Evolutionary conservation across 345 rosid genomes (phyloP), one percentile per base, ranked within the genome.

Genomic region (Rhizophora apiculata): DNA sequence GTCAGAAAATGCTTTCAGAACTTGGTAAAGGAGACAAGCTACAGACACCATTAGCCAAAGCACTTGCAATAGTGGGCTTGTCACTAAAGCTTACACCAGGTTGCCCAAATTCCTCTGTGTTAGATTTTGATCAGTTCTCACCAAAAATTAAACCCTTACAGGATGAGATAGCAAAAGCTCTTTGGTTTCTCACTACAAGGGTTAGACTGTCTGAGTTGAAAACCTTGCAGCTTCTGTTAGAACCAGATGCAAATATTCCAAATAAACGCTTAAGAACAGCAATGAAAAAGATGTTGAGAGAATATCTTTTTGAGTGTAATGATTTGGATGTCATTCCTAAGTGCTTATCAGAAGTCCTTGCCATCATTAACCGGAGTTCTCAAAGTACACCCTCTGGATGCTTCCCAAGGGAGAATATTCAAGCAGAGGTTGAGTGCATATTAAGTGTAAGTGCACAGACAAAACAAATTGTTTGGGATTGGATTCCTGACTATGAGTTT

Each of bases 291-390:
- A 60, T 86, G 82, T 68, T 94, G 46, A 81, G 77, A 22, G 93
- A 82, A 34, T 89, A 85, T 83, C 90, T 94, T 56, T 89, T 85
- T 72, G 89, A 89, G 81, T 87, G 90, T 69, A 62, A 73, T 84
- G 93, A 89, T 67, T 78, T 91, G 84, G 82, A 82, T 68, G 51
- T 67, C 24, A 75, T 89, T 71, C 97, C 96, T 5, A 74, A 79
- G 64, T 84, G 90, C 73, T 78, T 94, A 43, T 61, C 67, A 63
- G 75, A 91, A 68, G 82, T 82, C 78, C 91, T 91, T 77, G 82
- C 87, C 63, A 54, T 83, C 69, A 72, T 94, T 71, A 94, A 89
- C 71, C 67, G 75, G 68, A 73, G 70, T 64, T 79, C 82, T 52
- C 76, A 52, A 63, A 67, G 68, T 66, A 43, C 72, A 39, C 76